Evolutionary conservation across 176 grass and related monocot species (phyloP).

Genomic region (Paspalum vaginatum): DNA sequence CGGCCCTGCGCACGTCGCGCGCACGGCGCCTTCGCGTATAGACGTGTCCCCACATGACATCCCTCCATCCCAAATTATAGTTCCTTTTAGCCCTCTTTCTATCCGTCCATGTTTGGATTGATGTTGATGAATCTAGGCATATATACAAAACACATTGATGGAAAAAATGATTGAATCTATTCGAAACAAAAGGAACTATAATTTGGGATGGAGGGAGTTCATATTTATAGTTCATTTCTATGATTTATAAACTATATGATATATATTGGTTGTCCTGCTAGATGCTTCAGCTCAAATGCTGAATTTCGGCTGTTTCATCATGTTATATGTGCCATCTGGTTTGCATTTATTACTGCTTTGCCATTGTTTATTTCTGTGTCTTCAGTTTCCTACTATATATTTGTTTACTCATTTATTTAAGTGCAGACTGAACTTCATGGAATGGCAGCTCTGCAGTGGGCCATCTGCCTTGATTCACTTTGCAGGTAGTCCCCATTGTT

Average conservation of each 20-base stretch:
- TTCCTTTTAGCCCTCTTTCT: no score
- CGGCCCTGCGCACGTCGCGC: no score
- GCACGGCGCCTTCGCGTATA: no score
- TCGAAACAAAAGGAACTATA: no score
- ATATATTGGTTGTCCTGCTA: background rate
- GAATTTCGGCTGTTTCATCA: constrained; percentile 9
- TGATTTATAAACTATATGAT: background rate
- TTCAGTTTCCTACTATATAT: background rate
- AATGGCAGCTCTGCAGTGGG: constrained; percentile 84
- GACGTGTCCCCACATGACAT: no score
- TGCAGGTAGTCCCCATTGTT: constrained; percentile 57
- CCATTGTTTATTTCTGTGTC: constrained; percentile 4
- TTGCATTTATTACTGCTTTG: constrained; percentile 13
- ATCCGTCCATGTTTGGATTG: no score
- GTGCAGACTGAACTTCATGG: constrained; percentile 89
- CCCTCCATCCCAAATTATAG: no score
- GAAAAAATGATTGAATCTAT: no score
- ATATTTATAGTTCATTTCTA: background rate
- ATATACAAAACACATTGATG: no score
- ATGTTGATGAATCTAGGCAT: no score
- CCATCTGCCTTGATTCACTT: constrained; percentile 94
- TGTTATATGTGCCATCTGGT: background rate
- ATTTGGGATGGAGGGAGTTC: no score
- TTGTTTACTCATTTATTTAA: constrained; percentile 44
- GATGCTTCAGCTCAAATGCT: background rate